These are phyloP conservation scores for Litchi chinensis DNA, from an alignment of 345 rosid species.

Conservation along the genomic window DNA sequence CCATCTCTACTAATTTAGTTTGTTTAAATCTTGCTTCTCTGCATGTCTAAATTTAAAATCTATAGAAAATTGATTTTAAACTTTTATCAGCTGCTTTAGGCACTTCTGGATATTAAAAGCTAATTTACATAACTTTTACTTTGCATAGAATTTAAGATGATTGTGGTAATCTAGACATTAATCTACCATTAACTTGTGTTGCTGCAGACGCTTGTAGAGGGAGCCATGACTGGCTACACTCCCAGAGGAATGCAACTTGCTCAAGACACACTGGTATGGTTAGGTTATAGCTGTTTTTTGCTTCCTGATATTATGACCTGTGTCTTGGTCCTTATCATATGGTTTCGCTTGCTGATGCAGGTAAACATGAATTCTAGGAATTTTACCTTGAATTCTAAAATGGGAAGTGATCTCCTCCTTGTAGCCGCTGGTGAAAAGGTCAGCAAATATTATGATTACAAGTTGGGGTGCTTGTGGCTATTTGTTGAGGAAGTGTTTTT, in stretches of 20 bases:
- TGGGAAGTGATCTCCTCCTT: conserved; percentile 77
- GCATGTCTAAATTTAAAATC: neutral
- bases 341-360: conserved; percentile 42
- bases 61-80: neutral
- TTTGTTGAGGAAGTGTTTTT: neutral
- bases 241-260: conserved; percentile 92
- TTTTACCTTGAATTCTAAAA: conserved; percentile 55
- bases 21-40: neutral
- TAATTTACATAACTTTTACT: neutral
- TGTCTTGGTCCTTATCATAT: conserved; percentile 8
- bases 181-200: conserved; percentile 22
- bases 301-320: neutral
- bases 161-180: neutral
- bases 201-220: conserved; percentile 74
- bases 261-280: conserved; percentile 74
- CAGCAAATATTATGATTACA: conserved; percentile 2
- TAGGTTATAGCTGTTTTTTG: neutral
- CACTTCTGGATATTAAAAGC: neutral
- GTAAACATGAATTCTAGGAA: conserved; percentile 58
- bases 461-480: conserved; percentile 4
- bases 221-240: conserved; percentile 87
- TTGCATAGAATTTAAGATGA: neutral
- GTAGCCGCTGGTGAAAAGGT: conserved; percentile 93
- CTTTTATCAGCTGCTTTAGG: neutral
- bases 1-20: neutral